phyloP scores from a whole-genome alignment of 306 rosid genomes.

The Hippophae gyantsensis region DNA sequence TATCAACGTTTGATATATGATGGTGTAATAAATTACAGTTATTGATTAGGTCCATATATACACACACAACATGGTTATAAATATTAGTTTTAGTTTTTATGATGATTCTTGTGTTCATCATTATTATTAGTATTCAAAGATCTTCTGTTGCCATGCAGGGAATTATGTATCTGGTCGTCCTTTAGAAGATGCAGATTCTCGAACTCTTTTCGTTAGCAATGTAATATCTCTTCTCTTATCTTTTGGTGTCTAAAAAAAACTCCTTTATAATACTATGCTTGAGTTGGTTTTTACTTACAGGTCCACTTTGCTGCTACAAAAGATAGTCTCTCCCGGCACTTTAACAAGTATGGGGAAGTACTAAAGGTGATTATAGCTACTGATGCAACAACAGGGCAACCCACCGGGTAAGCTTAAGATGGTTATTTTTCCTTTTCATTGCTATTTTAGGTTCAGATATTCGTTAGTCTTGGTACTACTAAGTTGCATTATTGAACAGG shows the following conservation, averaged over 20 bases:
- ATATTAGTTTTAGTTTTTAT: neutral
- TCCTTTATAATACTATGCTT: neutral
- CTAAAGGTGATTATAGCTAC: constrained; percentile 65
- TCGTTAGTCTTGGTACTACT: constrained; percentile 1
- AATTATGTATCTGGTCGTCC: constrained; percentile 45
- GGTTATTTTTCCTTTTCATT: constrained; percentile 10
- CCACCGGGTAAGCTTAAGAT: constrained; percentile 59
- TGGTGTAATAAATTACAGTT: no score
- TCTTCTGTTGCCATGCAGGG: constrained; percentile 34
- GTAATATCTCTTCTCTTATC: constrained; percentile 37
- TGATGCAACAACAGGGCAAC: constrained; percentile 77
- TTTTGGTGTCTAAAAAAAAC: constrained; percentile 1
- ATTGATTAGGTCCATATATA: no score
- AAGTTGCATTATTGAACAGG: constrained; percentile 45
- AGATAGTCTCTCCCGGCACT: constrained; percentile 83
- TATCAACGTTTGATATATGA: no score
- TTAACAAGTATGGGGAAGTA: constrained; percentile 79
- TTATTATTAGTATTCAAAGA: neutral
- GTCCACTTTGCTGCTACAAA: constrained; percentile 93
- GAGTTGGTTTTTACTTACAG: constrained; percentile 22
- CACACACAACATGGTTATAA: neutral
- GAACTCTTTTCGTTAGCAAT: constrained; percentile 87
- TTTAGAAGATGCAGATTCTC: constrained; percentile 71
- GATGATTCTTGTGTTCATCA: neutral
- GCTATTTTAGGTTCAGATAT: no score